These are phyloP conservation scores for Pyricularia pennisetigena DNA, from an alignment of 2,329 filamentous ascomycete genomes.

Conservation along the genomic window DNA sequence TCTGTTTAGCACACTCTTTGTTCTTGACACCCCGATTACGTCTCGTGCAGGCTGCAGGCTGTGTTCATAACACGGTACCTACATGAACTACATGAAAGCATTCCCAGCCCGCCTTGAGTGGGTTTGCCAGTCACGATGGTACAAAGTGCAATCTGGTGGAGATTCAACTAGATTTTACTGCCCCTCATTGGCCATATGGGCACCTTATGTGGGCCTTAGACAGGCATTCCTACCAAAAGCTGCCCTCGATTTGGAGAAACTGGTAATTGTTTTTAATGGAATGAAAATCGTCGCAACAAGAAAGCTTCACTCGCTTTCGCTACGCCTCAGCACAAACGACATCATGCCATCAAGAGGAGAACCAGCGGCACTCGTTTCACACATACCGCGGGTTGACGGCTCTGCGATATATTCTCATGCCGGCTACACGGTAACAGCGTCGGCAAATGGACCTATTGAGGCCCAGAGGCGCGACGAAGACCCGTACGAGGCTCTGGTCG, in stretches of 20 bases:
- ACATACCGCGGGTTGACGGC: conserved; percentile 64
- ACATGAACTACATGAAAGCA: no score
- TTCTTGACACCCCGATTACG: no score
- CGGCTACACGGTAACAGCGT: conserved; percentile 73
- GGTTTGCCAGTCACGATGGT: neutral
- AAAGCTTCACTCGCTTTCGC: neutral
- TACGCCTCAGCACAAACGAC: neutral
- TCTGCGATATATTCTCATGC: conserved; percentile 67
- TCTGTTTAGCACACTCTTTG: no score
- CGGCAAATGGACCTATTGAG: conserved; percentile 90
- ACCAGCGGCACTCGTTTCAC: conserved; percentile 43
- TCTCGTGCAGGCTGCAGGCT: no score
- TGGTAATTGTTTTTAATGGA: neutral
- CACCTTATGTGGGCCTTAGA: neutral
- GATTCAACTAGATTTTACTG: neutral
- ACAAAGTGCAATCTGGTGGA: neutral
- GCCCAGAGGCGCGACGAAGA: conserved; percentile 81
- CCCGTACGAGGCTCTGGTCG: conserved; percentile 81
- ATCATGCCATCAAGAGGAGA: conserved; percentile 20
- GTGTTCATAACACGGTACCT: no score
- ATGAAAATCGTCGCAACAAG: neutral
- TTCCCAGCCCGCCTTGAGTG: no score
- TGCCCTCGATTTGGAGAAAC: neutral
- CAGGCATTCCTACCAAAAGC: neutral
- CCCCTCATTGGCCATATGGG: neutral